These are phyloP conservation scores for Trichoderma virens DNA, from an alignment of 495 filamentous ascomycete genomes.

Conservation along the genomic window DNA sequence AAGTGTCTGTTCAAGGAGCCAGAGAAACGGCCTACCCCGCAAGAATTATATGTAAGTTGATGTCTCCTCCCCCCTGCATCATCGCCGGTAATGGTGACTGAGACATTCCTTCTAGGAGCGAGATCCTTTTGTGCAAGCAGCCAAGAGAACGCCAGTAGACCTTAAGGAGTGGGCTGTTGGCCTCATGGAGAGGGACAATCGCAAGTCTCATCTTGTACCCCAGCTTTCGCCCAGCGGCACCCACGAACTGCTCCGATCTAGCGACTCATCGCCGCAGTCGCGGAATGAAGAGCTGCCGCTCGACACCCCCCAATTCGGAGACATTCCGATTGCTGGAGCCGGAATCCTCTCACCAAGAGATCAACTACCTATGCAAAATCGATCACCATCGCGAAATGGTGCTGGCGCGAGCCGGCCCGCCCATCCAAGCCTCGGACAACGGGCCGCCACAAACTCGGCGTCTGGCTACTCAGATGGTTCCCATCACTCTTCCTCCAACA, in stretches of 20 bases:
- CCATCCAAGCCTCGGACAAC: conserved; percentile 44
- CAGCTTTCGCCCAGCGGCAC: conserved; percentile 48
- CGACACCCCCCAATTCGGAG: conserved; percentile 56
- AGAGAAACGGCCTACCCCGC: conserved; percentile 80
- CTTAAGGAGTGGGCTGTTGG: conserved; percentile 82
- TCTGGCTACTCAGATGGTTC: conserved; percentile 21
- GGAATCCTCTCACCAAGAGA: conserved; percentile 35
- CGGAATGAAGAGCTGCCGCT: conserved; percentile 27
- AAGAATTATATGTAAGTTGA: conserved; percentile 63
- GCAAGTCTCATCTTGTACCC: conserved; percentile 80
- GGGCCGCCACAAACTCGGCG: conserved; percentile 36
- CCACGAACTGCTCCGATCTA: conserved; percentile 47
- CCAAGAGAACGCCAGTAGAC: conserved; percentile 88
- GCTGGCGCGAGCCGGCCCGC: conserved; percentile 33
- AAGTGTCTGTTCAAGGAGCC: conserved; percentile 89
- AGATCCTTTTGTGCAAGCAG: conserved; percentile 88
- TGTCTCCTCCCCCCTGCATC: conserved; percentile 2
- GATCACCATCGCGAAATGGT: conserved; percentile 39
- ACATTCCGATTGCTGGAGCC: conserved; percentile 56
- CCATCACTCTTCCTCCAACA: conserved; percentile 18
- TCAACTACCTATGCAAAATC: conserved; percentile 27
- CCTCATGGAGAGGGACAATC: conserved; percentile 84
- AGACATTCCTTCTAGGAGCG: conserved; percentile 51
- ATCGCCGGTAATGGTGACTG: not conserved
- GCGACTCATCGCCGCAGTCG: conserved; percentile 39